phyloP scores from a whole-genome alignment of 2,329 filamentous ascomycete genomes.

The Penicillium sumatraense region DNA sequence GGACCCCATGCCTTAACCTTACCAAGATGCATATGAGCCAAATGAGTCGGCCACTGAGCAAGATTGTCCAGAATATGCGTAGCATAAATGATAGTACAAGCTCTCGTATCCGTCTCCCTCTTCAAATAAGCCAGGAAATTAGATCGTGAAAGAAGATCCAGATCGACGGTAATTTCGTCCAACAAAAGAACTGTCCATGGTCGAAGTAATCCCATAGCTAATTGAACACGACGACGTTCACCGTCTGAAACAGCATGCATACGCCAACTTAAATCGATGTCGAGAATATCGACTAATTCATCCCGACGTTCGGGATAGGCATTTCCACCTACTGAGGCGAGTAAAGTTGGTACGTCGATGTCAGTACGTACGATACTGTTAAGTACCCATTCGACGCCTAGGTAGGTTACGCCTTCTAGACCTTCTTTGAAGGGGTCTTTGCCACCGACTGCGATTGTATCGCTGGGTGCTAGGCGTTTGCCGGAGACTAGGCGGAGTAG shows the following conservation, averaged over 20 bases:
- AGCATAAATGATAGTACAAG: conserved; percentile 94
- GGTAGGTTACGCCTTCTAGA: conserved; percentile 93
- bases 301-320: conserved; percentile 80
- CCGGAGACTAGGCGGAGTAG: conserved; percentile 91
- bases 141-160: conserved; percentile 82
- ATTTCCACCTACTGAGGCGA: conserved; percentile 84
- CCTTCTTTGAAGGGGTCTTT: conserved; percentile 90
- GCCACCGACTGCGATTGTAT: conserved; percentile 76
- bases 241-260: conserved; percentile 97
- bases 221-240: conserved; percentile 86
- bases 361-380: conserved; percentile 96
- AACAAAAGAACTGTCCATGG: conserved; percentile 91
- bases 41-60: conserved; percentile 90
- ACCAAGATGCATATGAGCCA: conserved; percentile 94
- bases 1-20: conserved; percentile 83
- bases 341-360: conserved; percentile 85
- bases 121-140: conserved; percentile 88
- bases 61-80: conserved; percentile 97
- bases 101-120: conserved; percentile 77
- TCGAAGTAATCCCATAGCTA: conserved; percentile 91
- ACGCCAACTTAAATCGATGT: conserved; percentile 90
- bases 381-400: conserved; percentile 96
- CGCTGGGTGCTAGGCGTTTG: conserved; percentile 83
- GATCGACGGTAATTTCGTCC: conserved; percentile 95
- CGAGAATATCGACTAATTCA: conserved; percentile 83